Evolutionary conservation across 164 flowering plant genomes (phyloP).

Genomic region (Annona cherimola): DNA sequence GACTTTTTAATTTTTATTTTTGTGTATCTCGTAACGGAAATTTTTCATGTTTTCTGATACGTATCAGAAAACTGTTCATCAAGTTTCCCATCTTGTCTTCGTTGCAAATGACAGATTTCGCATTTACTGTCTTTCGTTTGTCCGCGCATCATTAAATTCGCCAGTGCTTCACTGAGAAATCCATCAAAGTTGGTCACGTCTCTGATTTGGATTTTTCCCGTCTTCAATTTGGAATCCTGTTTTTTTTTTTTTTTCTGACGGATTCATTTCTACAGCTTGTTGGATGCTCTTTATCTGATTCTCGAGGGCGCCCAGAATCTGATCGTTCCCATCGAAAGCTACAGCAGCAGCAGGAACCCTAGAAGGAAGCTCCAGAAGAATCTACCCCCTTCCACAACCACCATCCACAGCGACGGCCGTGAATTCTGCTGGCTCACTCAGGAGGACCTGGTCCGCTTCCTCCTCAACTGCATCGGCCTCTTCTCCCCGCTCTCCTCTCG

Average conservation of each 20-base stretch:
- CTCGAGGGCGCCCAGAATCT: constrained; percentile 73
- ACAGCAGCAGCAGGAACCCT: constrained; percentile 6
- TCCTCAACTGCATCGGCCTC: constrained; percentile 67
- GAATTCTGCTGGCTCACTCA: constrained; percentile 89
- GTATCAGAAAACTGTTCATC: no score
- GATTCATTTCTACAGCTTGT: constrained; percentile 35
- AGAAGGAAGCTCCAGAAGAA: constrained; percentile 33
- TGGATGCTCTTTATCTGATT: constrained; percentile 73
- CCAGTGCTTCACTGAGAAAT: no score
- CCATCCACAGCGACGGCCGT: constrained; percentile 42
- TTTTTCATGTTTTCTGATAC: no score
- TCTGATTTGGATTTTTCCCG: not conserved
- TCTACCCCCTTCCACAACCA: not conserved
- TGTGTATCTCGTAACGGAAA: no score
- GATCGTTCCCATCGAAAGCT: constrained; percentile 47
- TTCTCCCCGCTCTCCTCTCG: constrained; percentile 61
- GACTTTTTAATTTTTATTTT: no score
- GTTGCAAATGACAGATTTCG: not conserved
- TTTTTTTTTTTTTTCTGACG: not conserved
- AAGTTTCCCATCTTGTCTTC: no score
- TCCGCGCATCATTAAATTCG: no score
- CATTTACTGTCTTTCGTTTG: not conserved
- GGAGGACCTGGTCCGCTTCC: constrained; percentile 71
- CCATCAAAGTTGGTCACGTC: no score
- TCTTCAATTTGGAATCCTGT: not conserved